These are phyloP conservation scores for Nakazawaea holstii DNA, from an alignment of 805 yeast species.

Conservation along the genomic window DNA sequence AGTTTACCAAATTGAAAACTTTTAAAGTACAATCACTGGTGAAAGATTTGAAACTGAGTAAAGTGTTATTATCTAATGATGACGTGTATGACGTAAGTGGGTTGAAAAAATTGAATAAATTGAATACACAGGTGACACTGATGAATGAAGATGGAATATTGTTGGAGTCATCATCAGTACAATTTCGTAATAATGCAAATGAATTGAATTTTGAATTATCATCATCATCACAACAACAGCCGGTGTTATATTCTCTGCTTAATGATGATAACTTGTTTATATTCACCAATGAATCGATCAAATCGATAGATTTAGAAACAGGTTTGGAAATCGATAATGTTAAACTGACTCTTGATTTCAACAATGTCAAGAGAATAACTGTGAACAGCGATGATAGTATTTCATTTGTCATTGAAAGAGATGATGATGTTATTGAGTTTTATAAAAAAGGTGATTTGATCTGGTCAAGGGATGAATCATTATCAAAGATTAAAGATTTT, in stretches of 20 bases:
- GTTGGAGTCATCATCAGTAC: slow-evolving; percentile 13
- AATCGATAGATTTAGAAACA: slow-evolving; percentile 18
- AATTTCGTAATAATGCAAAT: background rate
- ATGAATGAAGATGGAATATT: slow-evolving; percentile 7
- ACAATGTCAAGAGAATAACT: slow-evolving; percentile 13
- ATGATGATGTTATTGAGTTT: slow-evolving; percentile 15
- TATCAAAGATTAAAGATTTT: slow-evolving; percentile 31
- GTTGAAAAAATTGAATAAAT: too few species aligned
- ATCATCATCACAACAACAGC: background rate
- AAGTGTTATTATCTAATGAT: background rate
- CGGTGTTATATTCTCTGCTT: background rate
- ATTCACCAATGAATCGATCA: slow-evolving; percentile 12
- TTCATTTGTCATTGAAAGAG: slow-evolving; percentile 13
- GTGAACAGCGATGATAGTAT: slow-evolving; percentile 11
- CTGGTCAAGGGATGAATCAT: slow-evolving; percentile 43
- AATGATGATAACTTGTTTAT: background rate
- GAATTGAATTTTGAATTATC: background rate
- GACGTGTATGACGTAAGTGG: too few species aligned
- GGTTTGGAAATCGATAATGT: slow-evolving; percentile 18
- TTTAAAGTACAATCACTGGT: background rate
- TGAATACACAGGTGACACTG: background rate
- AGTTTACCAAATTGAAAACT: too few species aligned
- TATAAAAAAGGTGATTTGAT: slow-evolving; percentile 18
- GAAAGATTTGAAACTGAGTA: background rate
- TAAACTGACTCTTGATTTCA: slow-evolving; percentile 12